Conservation (phyloP, 352 stramenopile genomes). For the Blastocystis sp. region DNA sequence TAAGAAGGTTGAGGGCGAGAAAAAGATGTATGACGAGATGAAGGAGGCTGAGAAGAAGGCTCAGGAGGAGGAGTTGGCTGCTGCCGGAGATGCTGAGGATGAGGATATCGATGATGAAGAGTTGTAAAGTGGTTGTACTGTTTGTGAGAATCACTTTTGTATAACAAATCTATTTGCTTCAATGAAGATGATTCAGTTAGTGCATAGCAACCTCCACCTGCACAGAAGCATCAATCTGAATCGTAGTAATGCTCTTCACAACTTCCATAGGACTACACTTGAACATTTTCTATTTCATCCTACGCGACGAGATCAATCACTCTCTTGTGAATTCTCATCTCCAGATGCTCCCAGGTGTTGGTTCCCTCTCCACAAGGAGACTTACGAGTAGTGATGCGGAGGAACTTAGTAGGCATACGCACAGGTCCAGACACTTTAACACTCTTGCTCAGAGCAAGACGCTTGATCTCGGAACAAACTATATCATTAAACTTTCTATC, state of each 20-base stretch:
- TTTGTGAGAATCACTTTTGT: constrained; percentile 32
- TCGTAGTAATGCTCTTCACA: constrained; percentile 98
- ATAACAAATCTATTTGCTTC: background rate
- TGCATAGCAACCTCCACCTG: constrained; percentile 58
- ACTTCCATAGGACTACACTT: constrained; percentile 86
- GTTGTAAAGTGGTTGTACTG: constrained; percentile 14
- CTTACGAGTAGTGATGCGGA: constrained; percentile 97
- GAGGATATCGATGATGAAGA: constrained; percentile 69
- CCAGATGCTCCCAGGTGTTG: constrained; percentile 94
- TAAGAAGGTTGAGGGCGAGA: constrained; percentile 89
- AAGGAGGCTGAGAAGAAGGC: constrained; percentile 75
- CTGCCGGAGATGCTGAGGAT: constrained; percentile 67
- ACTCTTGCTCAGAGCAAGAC: constrained; percentile 92
- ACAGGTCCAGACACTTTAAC: constrained; percentile 95
- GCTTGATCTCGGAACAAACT: constrained; percentile 96
- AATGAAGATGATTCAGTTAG: constrained; percentile 17
- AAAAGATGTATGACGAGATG: constrained; percentile 82
- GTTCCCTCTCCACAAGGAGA: constrained; percentile 85
- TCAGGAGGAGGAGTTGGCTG: constrained; percentile 72
- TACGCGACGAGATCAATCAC: constrained; percentile 95
- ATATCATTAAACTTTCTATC: background rate
- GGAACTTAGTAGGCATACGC: constrained; percentile 96
- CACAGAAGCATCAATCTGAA: constrained; percentile 73
- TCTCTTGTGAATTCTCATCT: constrained; percentile 98
- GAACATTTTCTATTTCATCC: background rate